A percentile compares a stretch with the other conserved stretches of the same genome.
These are phyloP conservation scores for Podospora conica DNA, from an alignment of 495 filamentous ascomycete genomes.

Conservation along the genomic window DNA sequence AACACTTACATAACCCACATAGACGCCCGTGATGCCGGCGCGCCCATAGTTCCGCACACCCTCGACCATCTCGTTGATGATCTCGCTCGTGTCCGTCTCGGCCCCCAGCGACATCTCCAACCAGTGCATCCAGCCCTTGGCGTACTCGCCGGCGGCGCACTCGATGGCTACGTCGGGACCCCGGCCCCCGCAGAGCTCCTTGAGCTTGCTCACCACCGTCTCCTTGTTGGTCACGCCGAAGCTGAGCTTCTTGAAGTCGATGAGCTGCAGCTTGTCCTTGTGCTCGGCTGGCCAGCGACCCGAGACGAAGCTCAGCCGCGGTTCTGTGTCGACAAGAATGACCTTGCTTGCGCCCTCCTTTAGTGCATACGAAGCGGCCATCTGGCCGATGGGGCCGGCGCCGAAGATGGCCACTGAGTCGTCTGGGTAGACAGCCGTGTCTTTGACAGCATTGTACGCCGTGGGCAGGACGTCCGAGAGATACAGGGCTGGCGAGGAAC, in stretches of 20 bases:
- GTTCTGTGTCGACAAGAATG: constrained; percentile 77
- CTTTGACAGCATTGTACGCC: constrained; percentile 74
- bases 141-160: constrained; percentile 78
- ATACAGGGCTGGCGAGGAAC: constrained; percentile 46
- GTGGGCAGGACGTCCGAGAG: constrained; percentile 76
- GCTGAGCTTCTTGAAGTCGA: constrained; percentile 44
- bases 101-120: constrained; percentile 65
- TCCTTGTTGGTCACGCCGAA: constrained; percentile 42
- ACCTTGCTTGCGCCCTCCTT: constrained; percentile 66
- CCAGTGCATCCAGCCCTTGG: constrained; percentile 76
- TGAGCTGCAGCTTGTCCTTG: constrained; percentile 33
- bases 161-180: constrained; percentile 78
- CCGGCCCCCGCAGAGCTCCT: constrained; percentile 59
- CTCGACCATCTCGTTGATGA: constrained; percentile 83
- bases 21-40: constrained; percentile 73
- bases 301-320: constrained; percentile 63
- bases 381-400: constrained; percentile 71
- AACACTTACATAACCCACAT: constrained; percentile 66
- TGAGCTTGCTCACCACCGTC: constrained; percentile 63
- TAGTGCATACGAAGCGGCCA: constrained; percentile 67
- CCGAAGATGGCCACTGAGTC: constrained; percentile 85
- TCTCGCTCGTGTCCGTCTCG: constrained; percentile 83
- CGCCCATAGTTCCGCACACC: constrained; percentile 69
- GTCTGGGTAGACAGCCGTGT: constrained; percentile 72
- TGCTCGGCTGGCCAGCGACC: constrained; percentile 48